Evolutionary conservation across 805 yeast species (phyloP).

Genomic region (Ogataea siamensis): DNA sequence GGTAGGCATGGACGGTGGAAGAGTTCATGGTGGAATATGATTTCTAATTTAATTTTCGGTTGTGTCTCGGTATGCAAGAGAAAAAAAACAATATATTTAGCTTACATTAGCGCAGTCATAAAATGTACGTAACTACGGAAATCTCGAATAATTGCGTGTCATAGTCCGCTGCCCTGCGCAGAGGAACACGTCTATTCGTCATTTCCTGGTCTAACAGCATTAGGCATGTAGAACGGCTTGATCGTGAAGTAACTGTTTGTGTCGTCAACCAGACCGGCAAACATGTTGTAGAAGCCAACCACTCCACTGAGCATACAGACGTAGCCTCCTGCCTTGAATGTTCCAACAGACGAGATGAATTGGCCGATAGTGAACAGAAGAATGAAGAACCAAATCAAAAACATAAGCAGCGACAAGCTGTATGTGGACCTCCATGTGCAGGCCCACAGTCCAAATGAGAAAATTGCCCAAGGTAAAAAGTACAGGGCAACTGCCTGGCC

Average conservation of each 20-base stretch:
- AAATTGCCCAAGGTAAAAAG: conserved; percentile 52
- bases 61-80: too few species aligned
- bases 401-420: conserved; percentile 39
- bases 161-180: too few species aligned
- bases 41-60: too few species aligned
- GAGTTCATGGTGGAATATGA: neutral
- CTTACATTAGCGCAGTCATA: conserved; percentile 9
- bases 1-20: conserved; percentile 1
- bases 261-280: conserved; percentile 46
- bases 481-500: conserved; percentile 47
- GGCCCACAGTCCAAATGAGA: conserved; percentile 44
- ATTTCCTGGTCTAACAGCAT: conserved; percentile 28
- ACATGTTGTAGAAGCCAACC: conserved; percentile 46
- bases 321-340: conserved; percentile 47
- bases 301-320: conserved; percentile 43
- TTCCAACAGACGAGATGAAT: conserved; percentile 35
- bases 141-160: too few species aligned
- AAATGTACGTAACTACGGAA: conserved; percentile 2
- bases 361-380: conserved; percentile 44
- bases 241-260: conserved; percentile 58
- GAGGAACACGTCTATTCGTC: neutral
- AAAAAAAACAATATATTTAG: neutral
- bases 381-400: conserved; percentile 45
- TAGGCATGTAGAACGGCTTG: conserved; percentile 50
- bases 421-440: conserved; percentile 50